Conservation (phyloP, 2,329 filamentous ascomycete species). For the Lasiodiplodia sp. region DNA sequence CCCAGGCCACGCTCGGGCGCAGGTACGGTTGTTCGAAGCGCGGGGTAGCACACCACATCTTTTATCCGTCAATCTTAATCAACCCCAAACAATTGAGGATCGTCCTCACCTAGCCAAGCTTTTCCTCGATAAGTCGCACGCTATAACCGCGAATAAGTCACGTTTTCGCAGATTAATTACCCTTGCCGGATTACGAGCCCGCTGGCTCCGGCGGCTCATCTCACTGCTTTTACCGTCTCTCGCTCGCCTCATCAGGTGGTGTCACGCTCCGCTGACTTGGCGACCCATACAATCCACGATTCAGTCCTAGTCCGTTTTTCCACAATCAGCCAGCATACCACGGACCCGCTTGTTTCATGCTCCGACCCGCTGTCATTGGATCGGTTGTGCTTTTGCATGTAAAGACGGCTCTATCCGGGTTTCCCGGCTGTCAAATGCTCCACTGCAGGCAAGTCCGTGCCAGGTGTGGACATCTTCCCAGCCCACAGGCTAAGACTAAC, state of each 20-base stretch:
- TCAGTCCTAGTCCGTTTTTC: conserved; percentile 17
- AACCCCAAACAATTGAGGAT: conserved; percentile 20
- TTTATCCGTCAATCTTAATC: conserved; percentile 27
- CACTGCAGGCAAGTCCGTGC: conserved; percentile 17
- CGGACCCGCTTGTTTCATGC: conserved; percentile 13
- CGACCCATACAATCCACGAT: conserved; percentile 11
- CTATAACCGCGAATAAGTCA: conserved; percentile 22
- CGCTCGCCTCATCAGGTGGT: conserved; percentile 6
- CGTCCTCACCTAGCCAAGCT: neutral
- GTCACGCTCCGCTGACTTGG: conserved; percentile 22
- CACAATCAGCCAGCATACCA: conserved; percentile 13
- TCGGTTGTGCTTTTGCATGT: conserved; percentile 4
- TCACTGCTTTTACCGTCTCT: neutral
- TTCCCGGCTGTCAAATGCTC: conserved; percentile 11
- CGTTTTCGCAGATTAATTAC: conserved; percentile 20
- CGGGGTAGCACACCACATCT: conserved; percentile 20
- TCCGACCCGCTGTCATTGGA: neutral
- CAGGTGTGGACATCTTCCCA: neutral
- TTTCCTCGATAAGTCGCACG: conserved; percentile 2
- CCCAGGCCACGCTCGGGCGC: conserved; percentile 1
- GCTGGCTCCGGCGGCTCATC: conserved; percentile 22
- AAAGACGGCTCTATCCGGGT: conserved; percentile 7
- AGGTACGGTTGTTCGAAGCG: conserved; percentile 21
- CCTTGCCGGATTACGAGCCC: conserved; percentile 9
- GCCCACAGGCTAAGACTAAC: conserved; percentile 21